phyloP scores from a whole-genome alignment of 345 rosid species.

The Pistacia atlantica region DNA sequence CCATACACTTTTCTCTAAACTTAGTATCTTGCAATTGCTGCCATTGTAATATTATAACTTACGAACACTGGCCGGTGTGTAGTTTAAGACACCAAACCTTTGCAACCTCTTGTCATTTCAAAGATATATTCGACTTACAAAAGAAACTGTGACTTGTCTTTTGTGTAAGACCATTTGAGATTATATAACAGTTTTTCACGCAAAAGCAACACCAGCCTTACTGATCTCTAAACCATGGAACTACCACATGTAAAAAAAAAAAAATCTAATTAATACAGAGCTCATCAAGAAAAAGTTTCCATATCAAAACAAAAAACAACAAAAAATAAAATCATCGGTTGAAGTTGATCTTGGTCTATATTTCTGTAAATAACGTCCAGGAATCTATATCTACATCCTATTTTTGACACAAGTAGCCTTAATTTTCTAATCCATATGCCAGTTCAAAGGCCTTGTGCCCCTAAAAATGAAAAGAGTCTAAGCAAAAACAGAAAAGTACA shows the following conservation, averaged over 20 bases:
- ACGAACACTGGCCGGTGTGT: no score
- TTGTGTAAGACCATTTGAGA: no score
- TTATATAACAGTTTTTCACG: no score
- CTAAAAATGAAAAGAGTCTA: constrained; percentile 1
- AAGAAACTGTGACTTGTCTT: no score
- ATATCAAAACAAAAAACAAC: background rate
- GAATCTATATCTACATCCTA: constrained; percentile 7
- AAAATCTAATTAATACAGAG: background rate
- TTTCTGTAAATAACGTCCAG: background rate
- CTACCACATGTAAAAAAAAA: background rate
- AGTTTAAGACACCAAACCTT: no score
- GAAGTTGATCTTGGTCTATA: background rate
- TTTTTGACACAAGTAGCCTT: background rate
- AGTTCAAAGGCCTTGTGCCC: constrained; percentile 4
- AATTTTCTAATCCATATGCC: constrained; percentile 5
- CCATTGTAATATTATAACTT: background rate
- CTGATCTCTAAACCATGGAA: background rate
- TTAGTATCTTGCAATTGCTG: background rate
- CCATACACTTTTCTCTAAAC: background rate
- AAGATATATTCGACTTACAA: no score
- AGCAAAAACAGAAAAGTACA: constrained; percentile 20
- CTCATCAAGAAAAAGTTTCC: background rate
- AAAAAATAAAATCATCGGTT: background rate
- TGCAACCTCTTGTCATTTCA: no score
- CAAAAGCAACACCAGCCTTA: no score